Base-by-base conservation (phyloP, 2,329 filamentous ascomycete genomes). In the Aureobasidium namibiae region DNA sequence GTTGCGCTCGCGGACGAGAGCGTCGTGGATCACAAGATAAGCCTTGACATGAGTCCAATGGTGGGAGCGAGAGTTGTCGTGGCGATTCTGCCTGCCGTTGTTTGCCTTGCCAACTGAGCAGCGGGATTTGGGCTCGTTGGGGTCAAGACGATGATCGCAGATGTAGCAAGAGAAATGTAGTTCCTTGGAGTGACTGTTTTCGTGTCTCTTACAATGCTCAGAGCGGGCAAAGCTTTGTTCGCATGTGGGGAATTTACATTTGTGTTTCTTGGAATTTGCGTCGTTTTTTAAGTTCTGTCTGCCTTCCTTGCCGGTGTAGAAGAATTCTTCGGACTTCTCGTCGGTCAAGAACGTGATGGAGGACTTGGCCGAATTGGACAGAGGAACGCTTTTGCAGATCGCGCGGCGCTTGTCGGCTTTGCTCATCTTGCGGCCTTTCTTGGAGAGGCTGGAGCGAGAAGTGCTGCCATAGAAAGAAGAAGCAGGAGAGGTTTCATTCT, bases 171-270 rank as follows among this genome's bases (percentile, higher is more conserved):
- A n/a, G 21, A 33, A 52, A 3, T 7, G 4, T 8, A 26, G 24
- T 14, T 34, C 18, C 1, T 21, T 21, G 4, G 26, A 4, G 21
- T 59, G 57, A 1, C 7, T 53, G 6, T 21, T 29, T 3, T 26
- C 14, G n/a, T 59, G 57, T 7, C 57, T 18, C n/a, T 59, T 59
- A 10, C 38, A 50, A 23, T 59, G 57, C 23, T 59, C 57, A 2
- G 38, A 24, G 4, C 57, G 24, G 11, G 8, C 23, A 9, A 59
- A 59, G 4, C 14, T 23, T 10, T 5, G 2, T 2, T 18, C 11
- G 36, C 57, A 59, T n/a, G 7, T 3, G 11, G 13, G 6, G 10
- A 16, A 7, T 14, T 45, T 29, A 18, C 52, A 56, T 8, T 36
- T 10, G 39, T 56, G 26, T 11, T 21, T 23, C 6, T 45, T 56